A percentile compares a stretch with the other conserved stretches of the same genome.
Evolutionary conservation across 441 rosid species (phyloP).

Genomic region (Erodium trifolium): DNA sequence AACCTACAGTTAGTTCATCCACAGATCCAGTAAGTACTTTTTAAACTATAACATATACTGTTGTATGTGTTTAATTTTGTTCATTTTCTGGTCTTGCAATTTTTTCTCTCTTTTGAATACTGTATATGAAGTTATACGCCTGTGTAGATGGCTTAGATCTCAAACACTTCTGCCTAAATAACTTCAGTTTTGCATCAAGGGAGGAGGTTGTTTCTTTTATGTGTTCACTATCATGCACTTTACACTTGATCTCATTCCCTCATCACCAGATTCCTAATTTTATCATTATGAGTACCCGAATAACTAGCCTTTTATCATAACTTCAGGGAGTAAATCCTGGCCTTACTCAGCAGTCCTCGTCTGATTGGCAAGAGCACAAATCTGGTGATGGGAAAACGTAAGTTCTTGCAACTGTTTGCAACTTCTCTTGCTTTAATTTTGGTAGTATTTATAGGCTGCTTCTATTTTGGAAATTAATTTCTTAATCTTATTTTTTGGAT

Average conservation of each 20-base stretch:
- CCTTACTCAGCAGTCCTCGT: slow-evolving; percentile 41
- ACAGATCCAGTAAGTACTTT: slow-evolving; percentile 42
- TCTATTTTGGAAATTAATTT: background rate
- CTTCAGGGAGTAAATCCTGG: slow-evolving; percentile 38
- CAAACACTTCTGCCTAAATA: background rate
- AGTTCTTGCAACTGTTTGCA: slow-evolving; percentile 18
- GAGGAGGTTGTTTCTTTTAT: background rate
- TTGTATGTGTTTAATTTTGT: slow-evolving; percentile 5
- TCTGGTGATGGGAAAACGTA: slow-evolving; percentile 89
- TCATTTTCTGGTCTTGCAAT: slow-evolving; percentile 4
- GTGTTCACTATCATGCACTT: background rate
- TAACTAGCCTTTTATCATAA: slow-evolving; percentile 8
- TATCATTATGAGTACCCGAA: background rate
- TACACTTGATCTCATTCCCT: background rate
- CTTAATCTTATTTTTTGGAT: slow-evolving; percentile 10
- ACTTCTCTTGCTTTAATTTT: background rate
- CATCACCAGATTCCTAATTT: background rate
- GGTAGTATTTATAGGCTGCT: slow-evolving; percentile 3
- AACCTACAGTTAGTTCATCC: slow-evolving; percentile 38
- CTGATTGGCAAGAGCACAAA: slow-evolving; percentile 95
- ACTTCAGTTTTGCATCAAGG: background rate
- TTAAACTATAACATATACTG: background rate
- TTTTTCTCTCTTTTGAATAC: background rate
- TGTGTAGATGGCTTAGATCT: background rate
- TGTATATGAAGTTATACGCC: background rate